Evolutionary conservation across 805 yeast species (phyloP), one percentile per base, ranked within the genome.

Genomic region (Cyberlindnera euphorbiiphila): DNA sequence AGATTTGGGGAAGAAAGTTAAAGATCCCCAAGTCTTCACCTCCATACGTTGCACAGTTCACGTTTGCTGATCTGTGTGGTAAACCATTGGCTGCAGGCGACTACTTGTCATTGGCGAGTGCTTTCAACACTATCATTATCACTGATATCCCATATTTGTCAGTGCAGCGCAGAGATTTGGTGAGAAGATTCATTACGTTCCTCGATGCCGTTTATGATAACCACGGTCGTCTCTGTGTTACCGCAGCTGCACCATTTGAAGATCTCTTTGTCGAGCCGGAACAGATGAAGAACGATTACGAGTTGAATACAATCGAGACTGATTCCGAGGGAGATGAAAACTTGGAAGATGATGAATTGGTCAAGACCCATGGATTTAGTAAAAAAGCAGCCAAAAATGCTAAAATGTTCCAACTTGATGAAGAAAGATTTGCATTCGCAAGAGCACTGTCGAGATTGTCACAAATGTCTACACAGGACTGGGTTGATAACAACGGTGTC

Each of bases 391-490:
- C 86, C 9, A 72, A 76, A 49, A 76, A 78, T 54, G 84, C 88
- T 1, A 77, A 49, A 25, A 74, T 85, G 74, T 91, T 93, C 65
- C 85, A 85, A 6, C 73, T 93, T 27, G 98, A 88, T 61, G 98
- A 91, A 61, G 98, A 91, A 64, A 76, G 82, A 59, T 93, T 91
- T 66, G 98, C 98, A 15, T 91, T 91, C 68, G 96, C 96, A 0
- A 74, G 98, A 56, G 97, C 98, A 0, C 68, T 91, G 41, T 81
- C 93, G 51, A 77, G 98, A 57, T 69, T 93, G 48, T 74, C 89
- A 29, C 98, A 91, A 50, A 91, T 91, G 97, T 81, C 95, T 48
- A 83, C 95, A 5, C 81, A 80, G 18, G 95, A 84, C 36, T 91
- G 98, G 98, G 80, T 86, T 6, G 87, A 81, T 39, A 55, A 45